Evolutionary conservation across 305 asterid genomes (phyloP).

Genomic region (Fraxinus platypoda): DNA sequence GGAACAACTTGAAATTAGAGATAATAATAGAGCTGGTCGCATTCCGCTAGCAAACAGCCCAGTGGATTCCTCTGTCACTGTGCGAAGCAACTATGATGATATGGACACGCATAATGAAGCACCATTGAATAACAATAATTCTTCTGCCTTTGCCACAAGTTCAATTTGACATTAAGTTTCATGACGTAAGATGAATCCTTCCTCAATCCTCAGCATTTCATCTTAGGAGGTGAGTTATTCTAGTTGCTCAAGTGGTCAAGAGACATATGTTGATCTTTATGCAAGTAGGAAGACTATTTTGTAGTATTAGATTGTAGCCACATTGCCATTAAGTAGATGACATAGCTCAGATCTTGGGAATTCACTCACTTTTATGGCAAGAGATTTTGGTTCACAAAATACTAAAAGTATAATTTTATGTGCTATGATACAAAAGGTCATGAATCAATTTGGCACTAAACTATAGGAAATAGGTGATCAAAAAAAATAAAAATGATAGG

Average conservation of each 20-base stretch:
- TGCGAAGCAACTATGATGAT: constrained; percentile 38
- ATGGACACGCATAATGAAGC: constrained; percentile 29
- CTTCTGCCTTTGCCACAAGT: constrained; percentile 49
- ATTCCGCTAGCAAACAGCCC: constrained; percentile 28
- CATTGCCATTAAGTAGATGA: not conserved
- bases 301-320: not conserved
- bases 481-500: not conserved
- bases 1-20: constrained; percentile 79
- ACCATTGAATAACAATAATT: constrained; percentile 32
- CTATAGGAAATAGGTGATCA: not conserved
- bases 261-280: not conserved
- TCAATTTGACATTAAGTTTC: constrained; percentile 39
- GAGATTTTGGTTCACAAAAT: not conserved
- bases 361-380: not conserved
- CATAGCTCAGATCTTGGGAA: not conserved
- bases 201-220: constrained; percentile 71
- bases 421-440: not conserved
- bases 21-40: constrained; percentile 30
- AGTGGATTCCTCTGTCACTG: constrained; percentile 36
- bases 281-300: not conserved
- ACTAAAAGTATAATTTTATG: not conserved
- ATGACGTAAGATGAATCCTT: constrained; percentile 28
- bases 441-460: not conserved
- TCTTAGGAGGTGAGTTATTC: constrained; percentile 58
- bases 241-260: constrained; percentile 2